Base-by-base conservation (phyloP, 495 filamentous ascomycete species). In the Podospora appendiculata region DNA sequence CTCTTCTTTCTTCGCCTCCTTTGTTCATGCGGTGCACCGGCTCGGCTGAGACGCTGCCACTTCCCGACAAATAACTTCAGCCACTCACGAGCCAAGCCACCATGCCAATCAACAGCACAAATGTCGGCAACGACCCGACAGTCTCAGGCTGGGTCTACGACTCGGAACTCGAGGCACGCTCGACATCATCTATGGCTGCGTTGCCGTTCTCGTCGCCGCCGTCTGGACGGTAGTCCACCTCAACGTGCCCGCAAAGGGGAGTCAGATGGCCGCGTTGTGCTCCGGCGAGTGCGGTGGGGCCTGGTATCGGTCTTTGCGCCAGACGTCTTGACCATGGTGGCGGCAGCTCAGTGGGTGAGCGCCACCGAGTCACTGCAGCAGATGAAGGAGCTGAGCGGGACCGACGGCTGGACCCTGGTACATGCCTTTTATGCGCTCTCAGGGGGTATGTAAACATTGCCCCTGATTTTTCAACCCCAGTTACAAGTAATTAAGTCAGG, bases 181-280 rank as follows among this genome's bases (percentile, higher is more conserved):
- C 19, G 58, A 63, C 52, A 65, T 65, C 35, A 17, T 65, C 17
- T 65, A 52, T 18, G 42, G 33, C 8, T 61, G 58, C 47, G 47
- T 63, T 32, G 50, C 61, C 25, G 54, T 52, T n/a, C 49, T 66
- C n/a, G 56, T 66, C 38, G 54, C 61, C 25, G 58, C 52, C 34
- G 52, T 60, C 11, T 63, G 60, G 60, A 56, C 60, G 4, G 52
- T 66, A 7, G 19, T 63, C 10, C 63, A 66, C 35, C 52, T 52
- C 55, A 60, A 60, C 44, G 32, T 60, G 1, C 58, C 52, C 12
- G 53, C 58, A 5, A 42, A 41, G 32, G 50, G 16, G 58, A 60
- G 12, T 45, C 54, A 1, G 43, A 53, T 17, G 44, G 53, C 48
- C 45, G 50, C 5, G 16, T 54, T 0, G 51, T 54, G 17, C 18